Evolutionary conservation across 306 rosid species (phyloP).

Genomic region (Acacia acuminata): DNA sequence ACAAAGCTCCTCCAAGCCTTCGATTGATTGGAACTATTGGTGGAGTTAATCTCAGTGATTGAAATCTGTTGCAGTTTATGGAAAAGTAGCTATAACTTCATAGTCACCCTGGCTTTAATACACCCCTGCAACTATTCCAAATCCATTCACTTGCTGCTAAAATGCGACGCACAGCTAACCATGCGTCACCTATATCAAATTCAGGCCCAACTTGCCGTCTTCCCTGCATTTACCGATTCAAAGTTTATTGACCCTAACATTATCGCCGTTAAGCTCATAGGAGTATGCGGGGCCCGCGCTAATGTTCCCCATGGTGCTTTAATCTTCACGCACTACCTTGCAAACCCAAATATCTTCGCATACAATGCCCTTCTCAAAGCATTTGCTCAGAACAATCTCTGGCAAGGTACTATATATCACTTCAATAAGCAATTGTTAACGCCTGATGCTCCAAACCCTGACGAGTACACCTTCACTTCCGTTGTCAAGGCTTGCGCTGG

Average conservation of each 20-base stretch:
- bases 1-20: neutral
- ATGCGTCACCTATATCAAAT: conserved; percentile 48
- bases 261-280: conserved; percentile 47
- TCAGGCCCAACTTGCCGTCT: conserved; percentile 37
- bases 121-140: conserved; percentile 40
- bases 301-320: conserved; percentile 34
- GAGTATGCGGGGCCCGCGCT: conserved; percentile 31
- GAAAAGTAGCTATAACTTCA: neutral
- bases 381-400: conserved; percentile 46
- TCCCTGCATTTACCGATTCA: conserved; percentile 30
- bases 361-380: conserved; percentile 51
- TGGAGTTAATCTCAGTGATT: neutral
- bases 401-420: conserved; percentile 34
- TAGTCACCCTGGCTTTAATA: conserved; percentile 37
- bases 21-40: neutral
- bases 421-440: conserved; percentile 28
- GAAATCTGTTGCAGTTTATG: neutral
- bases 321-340: conserved; percentile 35
- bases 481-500: conserved; percentile 56
- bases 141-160: conserved; percentile 39
- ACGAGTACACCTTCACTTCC: conserved; percentile 50
- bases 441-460: conserved; percentile 41
- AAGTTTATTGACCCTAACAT: conserved; percentile 44
- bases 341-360: conserved; percentile 37
- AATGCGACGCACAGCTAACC: conserved; percentile 36